A percentile compares a stretch with the other conserved stretches of the same genome.
Evolutionary conservation across 2,329 filamentous ascomycete species (phyloP).

Genomic region (Aspergillus persii): DNA sequence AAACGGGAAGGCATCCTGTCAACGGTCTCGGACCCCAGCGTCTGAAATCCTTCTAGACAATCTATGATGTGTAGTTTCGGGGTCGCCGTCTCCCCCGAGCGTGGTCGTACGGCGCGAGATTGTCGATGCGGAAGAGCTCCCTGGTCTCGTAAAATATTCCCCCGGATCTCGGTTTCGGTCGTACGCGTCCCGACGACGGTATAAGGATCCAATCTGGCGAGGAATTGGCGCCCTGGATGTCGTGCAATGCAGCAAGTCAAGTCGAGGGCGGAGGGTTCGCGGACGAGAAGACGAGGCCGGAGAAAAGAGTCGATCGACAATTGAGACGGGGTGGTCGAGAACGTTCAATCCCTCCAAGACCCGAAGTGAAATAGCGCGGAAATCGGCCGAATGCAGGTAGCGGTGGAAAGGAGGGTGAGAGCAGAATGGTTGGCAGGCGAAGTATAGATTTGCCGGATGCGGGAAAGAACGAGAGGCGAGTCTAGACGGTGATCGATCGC

Average conservation of each 20-base stretch:
- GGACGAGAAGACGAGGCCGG: neutral
- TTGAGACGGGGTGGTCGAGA: constrained; percentile 2
- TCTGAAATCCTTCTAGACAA: constrained; percentile 5
- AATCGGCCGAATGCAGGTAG: constrained; percentile 18
- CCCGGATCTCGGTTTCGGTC: constrained; percentile 8
- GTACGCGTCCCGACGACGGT: constrained; percentile 15
- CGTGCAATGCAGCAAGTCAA: constrained; percentile 16
- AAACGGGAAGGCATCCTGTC: constrained; percentile 75
- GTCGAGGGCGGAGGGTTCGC: neutral
- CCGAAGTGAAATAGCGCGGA: constrained; percentile 10
- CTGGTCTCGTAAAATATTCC: constrained; percentile 15
- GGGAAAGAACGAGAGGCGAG: constrained; percentile 8
- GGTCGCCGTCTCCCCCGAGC: constrained; percentile 45
- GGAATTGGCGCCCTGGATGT: constrained; percentile 18
- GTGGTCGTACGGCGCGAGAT: constrained; percentile 42
- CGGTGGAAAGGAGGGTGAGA: constrained; percentile 15
- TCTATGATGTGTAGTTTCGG: constrained; percentile 28
- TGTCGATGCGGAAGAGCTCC: constrained; percentile 18
- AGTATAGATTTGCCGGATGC: neutral
- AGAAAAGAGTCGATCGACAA: neutral
- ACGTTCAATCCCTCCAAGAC: constrained; percentile 5
- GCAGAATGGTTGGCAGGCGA: constrained; percentile 1
- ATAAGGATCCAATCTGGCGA: constrained; percentile 19
- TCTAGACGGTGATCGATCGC: constrained; percentile 13
- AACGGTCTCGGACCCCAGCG: constrained; percentile 24